Conservation (phyloP, 805 yeast species). For the Brettanomyces sp. region DNA sequence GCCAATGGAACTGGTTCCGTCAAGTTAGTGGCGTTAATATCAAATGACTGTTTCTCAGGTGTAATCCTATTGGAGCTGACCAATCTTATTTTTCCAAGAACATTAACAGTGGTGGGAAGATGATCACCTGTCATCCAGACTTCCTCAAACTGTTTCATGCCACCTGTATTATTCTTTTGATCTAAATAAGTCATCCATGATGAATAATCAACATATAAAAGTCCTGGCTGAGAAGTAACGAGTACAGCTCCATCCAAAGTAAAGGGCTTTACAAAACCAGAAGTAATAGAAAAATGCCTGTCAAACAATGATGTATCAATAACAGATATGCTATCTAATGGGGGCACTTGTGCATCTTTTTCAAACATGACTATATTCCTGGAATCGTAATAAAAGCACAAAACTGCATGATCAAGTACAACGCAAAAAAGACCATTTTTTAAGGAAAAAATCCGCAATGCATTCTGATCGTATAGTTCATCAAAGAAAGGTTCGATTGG, state of each 20-base stretch:
- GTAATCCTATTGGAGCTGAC: too few species aligned
- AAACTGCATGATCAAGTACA: conserved; percentile 13
- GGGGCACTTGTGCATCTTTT: conserved; percentile 1
- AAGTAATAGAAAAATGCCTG: conserved; percentile 3
- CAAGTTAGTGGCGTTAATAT: too few species aligned
- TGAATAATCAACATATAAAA: conserved; percentile 21
- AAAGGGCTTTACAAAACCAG: conserved; percentile 14
- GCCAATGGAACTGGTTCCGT: conserved; percentile 5
- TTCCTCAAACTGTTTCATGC: conserved; percentile 9
- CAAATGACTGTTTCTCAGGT: too few species aligned
- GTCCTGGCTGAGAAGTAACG: conserved; percentile 11
- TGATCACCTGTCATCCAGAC: conserved; percentile 4
- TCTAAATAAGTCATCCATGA: conserved; percentile 17
- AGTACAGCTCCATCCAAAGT: conserved; percentile 12
- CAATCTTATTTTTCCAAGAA: too few species aligned
- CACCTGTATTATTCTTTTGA: conserved; percentile 10
- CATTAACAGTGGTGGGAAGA: conserved; percentile 15
- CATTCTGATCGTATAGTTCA: conserved; percentile 37
- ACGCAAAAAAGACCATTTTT: conserved; percentile 18
- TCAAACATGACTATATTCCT: conserved; percentile 19
- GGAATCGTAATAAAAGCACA: conserved; percentile 14
- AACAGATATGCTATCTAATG: conserved; percentile 3
- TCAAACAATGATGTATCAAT: conserved; percentile 9
- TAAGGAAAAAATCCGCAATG: conserved; percentile 20
- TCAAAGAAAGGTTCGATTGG: conserved; percentile 46